Evolutionary conservation across 805 yeast species (phyloP).

Genomic region (Huiozyma naganishii): DNA sequence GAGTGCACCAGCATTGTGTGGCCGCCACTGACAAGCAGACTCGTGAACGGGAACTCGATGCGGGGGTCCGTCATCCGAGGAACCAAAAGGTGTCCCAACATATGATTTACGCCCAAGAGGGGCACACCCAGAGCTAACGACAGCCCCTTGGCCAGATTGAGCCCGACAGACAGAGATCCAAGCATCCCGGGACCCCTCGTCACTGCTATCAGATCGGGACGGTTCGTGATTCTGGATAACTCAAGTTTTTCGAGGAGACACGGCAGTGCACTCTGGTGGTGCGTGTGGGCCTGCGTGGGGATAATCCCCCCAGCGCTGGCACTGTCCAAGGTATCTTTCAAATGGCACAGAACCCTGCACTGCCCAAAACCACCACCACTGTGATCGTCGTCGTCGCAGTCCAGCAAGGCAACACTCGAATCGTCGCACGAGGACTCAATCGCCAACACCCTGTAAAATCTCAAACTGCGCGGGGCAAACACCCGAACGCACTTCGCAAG

Average conservation of each 20-base stretch:
- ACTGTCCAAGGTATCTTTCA: constrained; percentile 58
- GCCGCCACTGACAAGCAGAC: constrained; percentile 83
- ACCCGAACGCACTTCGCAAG: background rate
- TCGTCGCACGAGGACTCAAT: constrained; percentile 95
- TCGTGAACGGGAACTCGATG: constrained; percentile 50
- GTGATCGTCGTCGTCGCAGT: constrained; percentile 27
- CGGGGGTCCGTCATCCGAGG: constrained; percentile 41
- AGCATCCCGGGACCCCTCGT: constrained; percentile 97
- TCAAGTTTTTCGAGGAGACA: constrained; percentile 35
- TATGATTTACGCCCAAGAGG: constrained; percentile 84
- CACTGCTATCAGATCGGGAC: constrained; percentile 71
- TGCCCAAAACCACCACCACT: background rate
- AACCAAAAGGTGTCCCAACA: constrained; percentile 82
- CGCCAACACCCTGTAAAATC: constrained; percentile 44
- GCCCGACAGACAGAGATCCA: constrained; percentile 74
- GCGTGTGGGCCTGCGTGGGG: constrained; percentile 74
- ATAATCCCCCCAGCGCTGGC: constrained; percentile 67
- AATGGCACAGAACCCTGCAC: constrained; percentile 37
- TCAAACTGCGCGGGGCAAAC: background rate
- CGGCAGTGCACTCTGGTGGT: constrained; percentile 57
- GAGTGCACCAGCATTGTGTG: constrained; percentile 83
- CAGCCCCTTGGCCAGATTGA: constrained; percentile 78
- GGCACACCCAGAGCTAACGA: constrained; percentile 70
- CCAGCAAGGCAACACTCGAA: constrained; percentile 74
- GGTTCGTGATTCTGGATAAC: constrained; percentile 1